A percentile compares a stretch with the other conserved stretches of the same genome.
Conservation (phyloP, 345 rosid species). For the Brassica incana region DNA sequence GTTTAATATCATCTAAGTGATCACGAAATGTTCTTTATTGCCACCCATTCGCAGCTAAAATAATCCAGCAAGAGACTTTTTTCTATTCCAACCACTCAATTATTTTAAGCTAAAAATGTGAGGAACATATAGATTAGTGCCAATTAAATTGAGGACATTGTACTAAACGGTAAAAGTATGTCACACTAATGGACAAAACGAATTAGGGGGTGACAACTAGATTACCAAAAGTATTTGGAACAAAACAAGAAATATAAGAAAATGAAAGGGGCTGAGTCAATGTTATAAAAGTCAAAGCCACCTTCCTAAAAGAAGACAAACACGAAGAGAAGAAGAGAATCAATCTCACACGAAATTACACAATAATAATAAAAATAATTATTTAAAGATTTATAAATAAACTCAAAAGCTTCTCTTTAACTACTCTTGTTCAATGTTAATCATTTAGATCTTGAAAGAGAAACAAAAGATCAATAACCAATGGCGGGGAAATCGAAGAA, state of each 20-base stretch:
- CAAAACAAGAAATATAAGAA: neutral
- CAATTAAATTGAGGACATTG: neutral
- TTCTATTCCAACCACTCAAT: constrained; percentile 4
- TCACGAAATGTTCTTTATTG: neutral
- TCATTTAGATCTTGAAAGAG: constrained; percentile 25
- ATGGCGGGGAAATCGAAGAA: constrained; percentile 39
- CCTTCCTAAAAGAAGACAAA: constrained; percentile 32
- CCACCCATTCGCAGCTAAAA: neutral
- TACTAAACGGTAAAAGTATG: neutral
- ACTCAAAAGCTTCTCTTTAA: neutral
- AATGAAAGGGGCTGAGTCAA: neutral
- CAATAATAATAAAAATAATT: neutral
- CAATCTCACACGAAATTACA: neutral
- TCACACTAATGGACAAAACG: neutral
- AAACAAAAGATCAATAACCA: neutral
- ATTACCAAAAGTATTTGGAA: neutral
- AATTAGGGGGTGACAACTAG: neutral
- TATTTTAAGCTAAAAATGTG: neutral
- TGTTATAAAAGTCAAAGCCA: constrained; percentile 37
- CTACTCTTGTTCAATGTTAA: constrained; percentile 7
- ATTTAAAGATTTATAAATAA: neutral
- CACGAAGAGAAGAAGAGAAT: neutral
- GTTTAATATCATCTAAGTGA: neutral
- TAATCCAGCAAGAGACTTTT: neutral
- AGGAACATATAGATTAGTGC: neutral